These are phyloP conservation scores for Xylaria arbuscula DNA, from an alignment of 2,329 filamentous ascomycete genomes.

Conservation along the genomic window DNA sequence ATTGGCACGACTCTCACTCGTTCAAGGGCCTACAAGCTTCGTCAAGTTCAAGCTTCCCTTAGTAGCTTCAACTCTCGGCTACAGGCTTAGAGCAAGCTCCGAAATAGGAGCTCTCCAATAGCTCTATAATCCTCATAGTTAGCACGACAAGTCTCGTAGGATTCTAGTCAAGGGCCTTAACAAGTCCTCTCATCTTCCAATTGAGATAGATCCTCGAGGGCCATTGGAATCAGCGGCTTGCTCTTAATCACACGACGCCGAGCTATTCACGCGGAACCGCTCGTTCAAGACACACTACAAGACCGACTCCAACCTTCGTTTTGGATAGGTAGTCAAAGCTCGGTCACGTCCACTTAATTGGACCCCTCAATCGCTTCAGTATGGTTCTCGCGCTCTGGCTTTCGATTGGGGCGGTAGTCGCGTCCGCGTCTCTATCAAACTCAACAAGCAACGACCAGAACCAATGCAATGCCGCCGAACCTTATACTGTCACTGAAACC, in stretches of 20 bases:
- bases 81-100: slow-evolving; percentile 7
- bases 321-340: not conserved
- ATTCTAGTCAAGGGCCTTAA: slow-evolving; percentile 1
- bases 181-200: not conserved
- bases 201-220: slow-evolving; percentile 1
- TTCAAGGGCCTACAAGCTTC: slow-evolving; percentile 14
- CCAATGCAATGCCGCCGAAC: slow-evolving; percentile 27
- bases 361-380: slow-evolving; percentile 26
- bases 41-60: not conserved
- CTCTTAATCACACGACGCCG: slow-evolving; percentile 1
- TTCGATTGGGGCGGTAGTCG: slow-evolving; percentile 41
- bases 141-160: slow-evolving; percentile 13
- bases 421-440: slow-evolving; percentile 38
- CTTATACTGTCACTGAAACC: slow-evolving; percentile 41
- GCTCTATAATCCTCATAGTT: slow-evolving; percentile 3
- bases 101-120: slow-evolving; percentile 3
- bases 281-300: slow-evolving; percentile 15
- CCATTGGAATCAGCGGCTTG: not conserved
- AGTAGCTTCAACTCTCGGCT: slow-evolving; percentile 8
- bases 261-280: slow-evolving; percentile 16
- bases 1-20: slow-evolving; percentile 25
- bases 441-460: slow-evolving; percentile 37
- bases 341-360: not conserved
- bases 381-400: slow-evolving; percentile 44
- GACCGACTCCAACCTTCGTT: slow-evolving; percentile 18